Base-by-base conservation (phyloP, 257 asterid genomes). In the Osmanthus fragrans region DNA sequence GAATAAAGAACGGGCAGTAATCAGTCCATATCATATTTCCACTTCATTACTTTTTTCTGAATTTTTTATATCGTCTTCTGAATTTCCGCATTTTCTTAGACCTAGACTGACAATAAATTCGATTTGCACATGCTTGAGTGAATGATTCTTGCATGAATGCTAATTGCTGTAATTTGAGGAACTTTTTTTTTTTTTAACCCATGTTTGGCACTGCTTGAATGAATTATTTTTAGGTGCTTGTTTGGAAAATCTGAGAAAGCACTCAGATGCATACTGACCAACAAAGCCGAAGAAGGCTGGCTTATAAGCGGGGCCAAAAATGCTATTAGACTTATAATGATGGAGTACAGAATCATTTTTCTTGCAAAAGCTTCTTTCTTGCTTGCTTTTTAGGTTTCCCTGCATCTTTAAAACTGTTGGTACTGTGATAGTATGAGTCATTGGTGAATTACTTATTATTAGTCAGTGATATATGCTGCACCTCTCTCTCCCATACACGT, bases 61-160 rank as follows among this genome's bases (percentile, higher is more conserved):
- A 39, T 1, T 39, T 36, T 39, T 39, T 0, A 10, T 39, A 10
- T 9, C 40, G 12, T 42, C 5, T 23, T 56, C 8, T 56, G 68
- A 21, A 25, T 60, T 60, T 25, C 16, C 2, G 0, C 5, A 3
- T 51, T 19, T 73, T 67, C 25, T 16, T 68, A 18, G 10, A 5
- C 51, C 16, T 33, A 63, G 70, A 74, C 75, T 78, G 45, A 8
- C 76, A n/a, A 49, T 60, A 40, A 18, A 29, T 21, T 58, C 7
- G 37, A 8, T 23, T 82, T 45, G 21, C 65, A 27, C 47, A 72
- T 32, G 19, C 66, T 37, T 70, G 36, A 63, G 45, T 64, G 33
- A 54, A 51, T 32, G 65, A 0, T 56, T 76, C 60, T 66, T 16
- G 7, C 7, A 11, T 37, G 39, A 71, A 64, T 15, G 27, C 7